Percentiles rank a stretch among this genome's conserved stretches.
These are phyloP conservation scores for Gynandropsis gynandra DNA, from an alignment of 345 rosid species.

Conservation along the genomic window DNA sequence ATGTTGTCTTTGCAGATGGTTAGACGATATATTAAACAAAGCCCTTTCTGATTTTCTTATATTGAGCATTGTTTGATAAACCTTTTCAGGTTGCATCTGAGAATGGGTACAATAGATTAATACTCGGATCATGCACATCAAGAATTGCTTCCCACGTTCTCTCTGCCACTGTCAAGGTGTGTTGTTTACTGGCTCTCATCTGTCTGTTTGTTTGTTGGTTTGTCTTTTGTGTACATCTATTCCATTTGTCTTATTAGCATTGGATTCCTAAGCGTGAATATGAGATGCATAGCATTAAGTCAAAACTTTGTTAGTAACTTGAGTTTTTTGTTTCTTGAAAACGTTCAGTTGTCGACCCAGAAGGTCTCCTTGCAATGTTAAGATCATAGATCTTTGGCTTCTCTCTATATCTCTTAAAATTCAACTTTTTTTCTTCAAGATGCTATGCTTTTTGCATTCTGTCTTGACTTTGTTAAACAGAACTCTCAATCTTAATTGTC, in stretches of 20 bases:
- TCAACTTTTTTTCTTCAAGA: neutral
- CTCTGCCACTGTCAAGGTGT: slow-evolving; percentile 83
- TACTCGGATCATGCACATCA: slow-evolving; percentile 73
- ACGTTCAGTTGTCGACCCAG: too few species aligned
- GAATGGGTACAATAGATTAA: slow-evolving; percentile 65
- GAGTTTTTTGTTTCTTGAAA: too few species aligned
- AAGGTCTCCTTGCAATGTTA: too few species aligned
- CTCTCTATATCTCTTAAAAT: too few species aligned
- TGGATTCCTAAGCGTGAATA: too few species aligned
- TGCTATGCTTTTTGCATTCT: neutral
- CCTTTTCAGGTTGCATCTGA: slow-evolving; percentile 52
- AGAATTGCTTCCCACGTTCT: slow-evolving; percentile 83
- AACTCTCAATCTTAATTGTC: neutral
- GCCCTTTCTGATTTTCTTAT: slow-evolving; percentile 4
- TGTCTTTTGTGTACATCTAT: neutral
- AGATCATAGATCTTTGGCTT: too few species aligned
- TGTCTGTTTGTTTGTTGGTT: neutral
- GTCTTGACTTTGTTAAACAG: neutral
- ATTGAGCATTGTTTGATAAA: slow-evolving; percentile 14
- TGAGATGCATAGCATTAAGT: too few species aligned
- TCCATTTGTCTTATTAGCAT: too few species aligned
- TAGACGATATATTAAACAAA: neutral
- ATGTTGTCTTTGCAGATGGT: slow-evolving; percentile 82
- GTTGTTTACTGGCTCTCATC: slow-evolving; percentile 7
- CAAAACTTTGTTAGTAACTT: too few species aligned